Evolutionary conservation across 176 grass and related monocot genomes (phyloP), one percentile per base, ranked within the genome.

Genomic region (Miscanthus lutarioriparius): DNA sequence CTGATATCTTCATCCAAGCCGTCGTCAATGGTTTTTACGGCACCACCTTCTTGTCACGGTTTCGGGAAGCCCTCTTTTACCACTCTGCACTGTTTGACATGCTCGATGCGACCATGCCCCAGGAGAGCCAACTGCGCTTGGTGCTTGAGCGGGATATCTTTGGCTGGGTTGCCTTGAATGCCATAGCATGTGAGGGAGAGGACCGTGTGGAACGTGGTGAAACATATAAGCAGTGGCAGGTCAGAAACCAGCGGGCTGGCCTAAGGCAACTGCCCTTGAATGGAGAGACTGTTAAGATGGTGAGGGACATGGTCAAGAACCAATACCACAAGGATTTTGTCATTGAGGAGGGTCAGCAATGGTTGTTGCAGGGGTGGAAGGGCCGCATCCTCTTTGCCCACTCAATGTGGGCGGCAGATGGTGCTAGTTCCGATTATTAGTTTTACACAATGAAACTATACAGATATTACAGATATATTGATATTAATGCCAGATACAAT

Each of bases 281-380:
- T 40, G 25, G 71, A 40, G 80, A 91, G 14, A 47, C 84, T 3
- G 12, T 91, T 6, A 76, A 25, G 56, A 47, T 67, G 37, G 54
- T 72, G 43, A 87, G 20, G 67, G 75, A 84, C 13, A 87, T 87
- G 75, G 80, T 87, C n/a, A 70, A 71, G 37, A 17, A 25, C n/a
- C 39, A 73, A 16, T 91, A 87, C 68, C 85, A 87, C 75, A 91
- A 87, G 48, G 85, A 91, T 75, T 91, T 91, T 71, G 35, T 91
- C 28, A 13, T 91, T 22, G 89, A 91, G 70, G 81, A 64, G 32
- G 81, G 80, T 77, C 74, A 91, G 79, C 56, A 47, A 27, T 91
- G 85, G 89, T 76, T 87, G 62, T 69, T 91, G 22, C 80, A 80
- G 10, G 90, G 87, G 5, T 92, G 90, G 90, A 92, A 92, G 32